Base-by-base conservation (phyloP, 768 basidiomycete genomes). In the Auricularia sp. region DNA sequence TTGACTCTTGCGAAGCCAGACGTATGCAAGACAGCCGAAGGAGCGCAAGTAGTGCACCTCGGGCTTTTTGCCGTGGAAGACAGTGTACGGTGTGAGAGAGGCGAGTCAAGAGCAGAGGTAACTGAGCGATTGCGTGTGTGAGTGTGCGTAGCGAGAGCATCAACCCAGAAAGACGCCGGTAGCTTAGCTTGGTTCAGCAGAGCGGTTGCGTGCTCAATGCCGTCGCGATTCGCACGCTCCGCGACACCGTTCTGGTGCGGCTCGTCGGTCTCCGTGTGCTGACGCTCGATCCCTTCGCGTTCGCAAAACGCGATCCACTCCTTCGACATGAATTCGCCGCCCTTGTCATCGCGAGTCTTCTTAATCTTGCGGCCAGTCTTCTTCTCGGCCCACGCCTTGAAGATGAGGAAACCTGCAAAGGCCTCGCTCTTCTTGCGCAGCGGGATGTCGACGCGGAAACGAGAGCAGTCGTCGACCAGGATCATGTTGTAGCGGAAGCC, bases 1-100 rank as follows among this genome's bases (percentile, higher is more conserved):
- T 7, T 67, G 37, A 0, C 68, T 56, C 1, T 66, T 64, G 42
- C 64, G 69, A 0, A 73, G 45, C 42, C 65, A 58, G 0, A 68
- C 65, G 44, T 68, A 73, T 14, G 70, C 71, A 0, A 36, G 21
- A 47, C 67, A 70, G 1, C 71, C 71, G 66, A 72, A 73, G 24
- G 34, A 3, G 63, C 44, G 39, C 34, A 81, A 71, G 24, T 58
- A 33, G 5, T 11, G 24, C 3, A 58, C 29, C 8, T 35, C 54
- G 24, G 34, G 63, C 47, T 29, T 34, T 21, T 34, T 10, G 1
- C 66, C 62, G 61, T 71, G 59, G 67, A 68, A 75, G 1, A 66
- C 58, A 51, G 74, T 70, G 54, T 66, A 69, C 13, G 74, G 72
- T 0, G 71, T 73, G 3, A 18, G n/a, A 37, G 10, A 29, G n/a